Conservation (phyloP, 257 asterid genomes). For the Penstemon eatonii region DNA sequence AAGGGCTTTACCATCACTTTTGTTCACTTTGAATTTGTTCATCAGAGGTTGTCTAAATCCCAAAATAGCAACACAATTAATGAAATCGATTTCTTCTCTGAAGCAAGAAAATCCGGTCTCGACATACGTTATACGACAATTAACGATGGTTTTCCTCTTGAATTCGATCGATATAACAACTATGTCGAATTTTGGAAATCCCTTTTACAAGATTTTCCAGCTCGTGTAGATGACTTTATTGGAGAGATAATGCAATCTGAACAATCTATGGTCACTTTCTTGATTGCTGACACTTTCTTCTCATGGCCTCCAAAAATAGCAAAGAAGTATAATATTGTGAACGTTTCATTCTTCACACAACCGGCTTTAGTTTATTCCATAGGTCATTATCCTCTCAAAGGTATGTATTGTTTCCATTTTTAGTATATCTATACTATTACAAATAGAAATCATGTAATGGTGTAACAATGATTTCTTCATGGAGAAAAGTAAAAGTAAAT, state of each 20-base stretch:
- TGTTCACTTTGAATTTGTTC: slow-evolving; percentile 45
- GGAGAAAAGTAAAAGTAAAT: too few species aligned
- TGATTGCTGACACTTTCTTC: too few species aligned
- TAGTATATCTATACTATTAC: too few species aligned
- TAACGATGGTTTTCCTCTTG: slow-evolving; percentile 39
- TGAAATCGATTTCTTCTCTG: too few species aligned
- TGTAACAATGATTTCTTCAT: too few species aligned
- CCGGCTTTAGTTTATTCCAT: too few species aligned
- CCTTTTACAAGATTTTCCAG: slow-evolving; percentile 26
- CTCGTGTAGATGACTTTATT: slow-evolving; percentile 35
- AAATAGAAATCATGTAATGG: too few species aligned
- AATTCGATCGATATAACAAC: slow-evolving; percentile 29
- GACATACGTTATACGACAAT: slow-evolving; percentile 39
- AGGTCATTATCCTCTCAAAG: too few species aligned
- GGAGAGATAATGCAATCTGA: slow-evolving; percentile 25
- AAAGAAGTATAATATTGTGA: too few species aligned
- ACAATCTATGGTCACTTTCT: not conserved
- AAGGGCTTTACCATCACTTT: slow-evolving; percentile 55
- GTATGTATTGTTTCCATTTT: too few species aligned
- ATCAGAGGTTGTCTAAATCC: slow-evolving; percentile 43
- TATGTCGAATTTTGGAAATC: slow-evolving; percentile 4
- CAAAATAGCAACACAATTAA: not conserved
- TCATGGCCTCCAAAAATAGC: too few species aligned
- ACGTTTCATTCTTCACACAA: too few species aligned
- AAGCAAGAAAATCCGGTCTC: not conserved